A percentile compares a stretch with the other conserved stretches of the same genome.
These are phyloP conservation scores for Talaromyces proteolyticus DNA, from an alignment of 495 filamentous ascomycete genomes.

Conservation along the genomic window DNA sequence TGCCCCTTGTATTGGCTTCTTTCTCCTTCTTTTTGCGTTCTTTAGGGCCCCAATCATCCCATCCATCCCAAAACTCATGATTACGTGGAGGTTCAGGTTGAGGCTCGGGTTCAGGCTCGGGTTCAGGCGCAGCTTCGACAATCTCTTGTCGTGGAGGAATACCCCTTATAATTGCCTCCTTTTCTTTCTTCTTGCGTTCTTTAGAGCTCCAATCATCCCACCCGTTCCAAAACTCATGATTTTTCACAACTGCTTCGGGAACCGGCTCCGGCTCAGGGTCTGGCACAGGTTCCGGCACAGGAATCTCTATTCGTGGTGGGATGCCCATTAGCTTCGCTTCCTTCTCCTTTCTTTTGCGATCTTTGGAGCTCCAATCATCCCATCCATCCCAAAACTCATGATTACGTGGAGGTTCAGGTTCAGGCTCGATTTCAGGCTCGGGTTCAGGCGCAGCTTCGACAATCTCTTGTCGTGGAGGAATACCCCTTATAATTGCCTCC, in stretches of 20 bases:
- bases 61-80: constrained; percentile 18
- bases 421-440: constrained; percentile 19
- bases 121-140: constrained; percentile 8
- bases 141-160: constrained; percentile 8
- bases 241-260: constrained; percentile 8
- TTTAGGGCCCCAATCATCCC: constrained; percentile 28
- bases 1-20: constrained; percentile 22
- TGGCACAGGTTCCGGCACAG: constrained; percentile 15
- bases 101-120: constrained; percentile 16
- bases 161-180: constrained; percentile 5
- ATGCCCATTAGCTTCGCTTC: constrained; percentile 8
- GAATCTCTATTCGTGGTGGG: not conserved
- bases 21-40: constrained; percentile 43
- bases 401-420: constrained; percentile 14
- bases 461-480: constrained; percentile 7
- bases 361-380: constrained; percentile 3
- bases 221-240: constrained; percentile 5
- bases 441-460: constrained; percentile 25
- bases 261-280: constrained; percentile 22
- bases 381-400: constrained; percentile 12
- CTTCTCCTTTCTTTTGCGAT: constrained; percentile 14
- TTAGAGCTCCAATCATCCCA: not conserved
- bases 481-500: constrained; percentile 5
- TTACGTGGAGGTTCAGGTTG: constrained; percentile 17
- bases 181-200: constrained; percentile 8